Evolutionary conservation across 441 rosid genomes (phyloP).

Genomic region (Isatis lusitanica): DNA sequence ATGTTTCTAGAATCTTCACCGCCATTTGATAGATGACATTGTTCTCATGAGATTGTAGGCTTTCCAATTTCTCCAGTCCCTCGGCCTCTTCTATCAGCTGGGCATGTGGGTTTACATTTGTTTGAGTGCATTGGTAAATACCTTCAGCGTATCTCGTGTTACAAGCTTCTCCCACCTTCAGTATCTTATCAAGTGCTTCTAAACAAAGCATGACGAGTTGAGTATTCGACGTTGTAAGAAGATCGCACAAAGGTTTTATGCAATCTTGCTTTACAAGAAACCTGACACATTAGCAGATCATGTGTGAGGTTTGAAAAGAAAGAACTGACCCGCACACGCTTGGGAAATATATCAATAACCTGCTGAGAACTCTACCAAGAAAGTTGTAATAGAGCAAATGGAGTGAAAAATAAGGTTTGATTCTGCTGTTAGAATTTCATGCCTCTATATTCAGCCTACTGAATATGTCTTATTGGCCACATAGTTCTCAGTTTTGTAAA

Average conservation of each 20-base stretch:
- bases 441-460: conserved; percentile 8
- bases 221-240: conserved; percentile 58
- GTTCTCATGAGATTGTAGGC: conserved; percentile 62
- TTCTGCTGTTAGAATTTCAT: neutral
- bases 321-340: neutral
- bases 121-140: conserved; percentile 29
- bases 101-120: conserved; percentile 44
- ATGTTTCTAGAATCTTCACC: conserved; percentile 54
- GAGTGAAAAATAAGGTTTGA: neutral
- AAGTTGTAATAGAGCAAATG: conserved; percentile 4
- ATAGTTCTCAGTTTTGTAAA: neutral
- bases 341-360: neutral
- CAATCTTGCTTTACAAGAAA: conserved; percentile 55
- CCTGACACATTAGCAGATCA: conserved; percentile 37
- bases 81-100: conserved; percentile 58
- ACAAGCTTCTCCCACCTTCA: conserved; percentile 60
- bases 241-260: conserved; percentile 60
- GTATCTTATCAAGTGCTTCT: conserved; percentile 60
- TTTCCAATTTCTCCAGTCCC: conserved; percentile 62
- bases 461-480: neutral
- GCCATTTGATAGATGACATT: conserved; percentile 52
- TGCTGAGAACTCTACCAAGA: conserved; percentile 16
- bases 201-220: conserved; percentile 56
- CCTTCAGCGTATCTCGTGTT: conserved; percentile 37
- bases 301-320: neutral